Evolutionary conservation across 2,329 filamentous ascomycete genomes (phyloP).

Genomic region (Hypoxylon sp.): DNA sequence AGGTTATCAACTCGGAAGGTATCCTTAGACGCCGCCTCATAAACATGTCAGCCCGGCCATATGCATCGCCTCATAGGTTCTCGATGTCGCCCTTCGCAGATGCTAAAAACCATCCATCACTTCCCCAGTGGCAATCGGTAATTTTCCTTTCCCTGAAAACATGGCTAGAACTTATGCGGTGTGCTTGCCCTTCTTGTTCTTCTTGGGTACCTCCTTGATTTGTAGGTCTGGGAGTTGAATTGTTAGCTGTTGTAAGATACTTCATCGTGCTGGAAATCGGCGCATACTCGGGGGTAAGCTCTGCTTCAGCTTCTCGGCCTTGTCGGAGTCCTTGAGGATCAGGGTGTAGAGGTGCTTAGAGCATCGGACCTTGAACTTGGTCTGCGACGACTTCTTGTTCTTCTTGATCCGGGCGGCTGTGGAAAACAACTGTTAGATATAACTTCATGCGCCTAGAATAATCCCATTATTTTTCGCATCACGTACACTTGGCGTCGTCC

Average conservation of each 20-base stretch:
- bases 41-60: constrained; percentile 52
- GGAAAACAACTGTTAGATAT: constrained; percentile 51
- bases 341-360: constrained; percentile 96
- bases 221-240: constrained; percentile 58
- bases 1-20: constrained; percentile 63
- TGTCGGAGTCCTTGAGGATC: constrained; percentile 97
- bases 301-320: constrained; percentile 99
- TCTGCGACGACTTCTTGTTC: constrained; percentile 88
- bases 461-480: constrained; percentile 34
- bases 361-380: constrained; percentile 99
- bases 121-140: constrained; percentile 34
- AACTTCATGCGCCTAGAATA: constrained; percentile 24
- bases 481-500: constrained; percentile 99
- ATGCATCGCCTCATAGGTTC: constrained; percentile 45
- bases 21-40: constrained; percentile 69
- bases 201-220: constrained; percentile 68
- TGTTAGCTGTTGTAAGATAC: constrained; percentile 42
- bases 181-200: constrained; percentile 64
- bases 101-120: constrained; percentile 32
- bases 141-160: constrained; percentile 35
- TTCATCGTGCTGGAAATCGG: not conserved
- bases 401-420: constrained; percentile 94
- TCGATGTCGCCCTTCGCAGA: constrained; percentile 32
- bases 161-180: constrained; percentile 39
- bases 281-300: constrained; percentile 93